These are phyloP conservation scores for Rhododendron ferrugineum DNA, from an alignment of 148 eudicot species.

Conservation along the genomic window DNA sequence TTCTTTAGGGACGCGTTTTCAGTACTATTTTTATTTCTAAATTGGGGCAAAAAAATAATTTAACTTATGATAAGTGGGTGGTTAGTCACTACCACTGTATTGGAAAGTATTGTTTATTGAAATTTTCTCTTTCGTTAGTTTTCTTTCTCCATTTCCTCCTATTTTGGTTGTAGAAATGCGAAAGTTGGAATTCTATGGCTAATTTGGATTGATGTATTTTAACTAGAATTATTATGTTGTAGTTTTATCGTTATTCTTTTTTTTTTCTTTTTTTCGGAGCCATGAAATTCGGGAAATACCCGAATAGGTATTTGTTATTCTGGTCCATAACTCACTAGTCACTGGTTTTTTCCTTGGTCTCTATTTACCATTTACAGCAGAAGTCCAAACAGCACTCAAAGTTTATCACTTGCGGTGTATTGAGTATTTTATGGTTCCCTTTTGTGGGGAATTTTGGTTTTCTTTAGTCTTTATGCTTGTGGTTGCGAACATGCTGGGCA, in stretches of 20 bases:
- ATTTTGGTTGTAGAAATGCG: not conserved
- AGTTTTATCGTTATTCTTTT: not conserved
- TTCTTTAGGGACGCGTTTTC: not conserved
- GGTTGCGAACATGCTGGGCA: not conserved
- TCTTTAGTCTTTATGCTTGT: not conserved
- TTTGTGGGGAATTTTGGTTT: not conserved
- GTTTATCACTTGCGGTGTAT: constrained; percentile 11
- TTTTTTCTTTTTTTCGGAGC: not conserved
- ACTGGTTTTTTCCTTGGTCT: not conserved
- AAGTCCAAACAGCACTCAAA: not conserved
- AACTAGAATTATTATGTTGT: not conserved
- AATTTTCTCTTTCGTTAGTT: not conserved
- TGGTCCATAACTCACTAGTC: not conserved
- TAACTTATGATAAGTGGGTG: not conserved
- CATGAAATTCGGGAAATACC: not conserved
- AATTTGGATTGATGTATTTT: not conserved
- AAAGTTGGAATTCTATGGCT: not conserved
- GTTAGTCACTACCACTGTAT: not conserved
- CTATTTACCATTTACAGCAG: not conserved
- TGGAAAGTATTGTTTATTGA: not conserved
- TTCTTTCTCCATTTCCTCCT: not conserved
- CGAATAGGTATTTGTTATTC: not conserved
- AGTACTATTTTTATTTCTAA: not conserved
- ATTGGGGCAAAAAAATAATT: not conserved
- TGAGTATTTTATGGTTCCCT: not conserved